Base-by-base conservation (phyloP, 2,329 filamentous ascomycete species). In the Aspergillus oerlinghausenensis region DNA sequence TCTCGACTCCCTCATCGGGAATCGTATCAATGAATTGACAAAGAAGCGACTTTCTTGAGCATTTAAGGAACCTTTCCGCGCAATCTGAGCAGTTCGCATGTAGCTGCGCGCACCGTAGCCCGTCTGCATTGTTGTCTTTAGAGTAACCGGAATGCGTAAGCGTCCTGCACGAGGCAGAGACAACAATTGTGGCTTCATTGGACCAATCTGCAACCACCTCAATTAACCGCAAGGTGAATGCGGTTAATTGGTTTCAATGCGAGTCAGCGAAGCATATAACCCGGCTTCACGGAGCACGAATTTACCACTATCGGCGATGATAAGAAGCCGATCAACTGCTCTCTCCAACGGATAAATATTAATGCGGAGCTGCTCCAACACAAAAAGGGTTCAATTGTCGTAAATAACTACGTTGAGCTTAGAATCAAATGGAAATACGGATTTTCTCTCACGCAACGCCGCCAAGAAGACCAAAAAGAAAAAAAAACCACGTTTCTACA, bases 151-250 rank as follows among this genome's bases (percentile, higher is more conserved):
- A 4, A 55, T 60, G 40, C 60, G 65, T 54, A 65, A 58, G 50
- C 61, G 63, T 42, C 63, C 60, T 63, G 60, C 62, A 54, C 56
- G 61, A 48, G 65, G 59, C 54, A 71, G 59, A 23, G 58, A 52
- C 14, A 53, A 51, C 45, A 62, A 56, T 50, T 59, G 65, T 43
- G 65, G 64, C 57, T 66, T 59, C 70, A 73, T 73, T 23, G 23
- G 5, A 3, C 49, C 52, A 53, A 60, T 58, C 61, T 56, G n/a
- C 32, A 19, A 50, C 45, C 29, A 25, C 38, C 38, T 47, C 51
- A 35, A 54, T 53, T 49, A 52, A 56, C 54, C 43, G 55, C 54
- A 47, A 55, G 10, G 2, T 25, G 21, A 42, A 45, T 43, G 50
- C 32, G 21, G 54, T 29, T 45, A 19, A 53, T 3, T 51, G 40